Conservation (phyloP, 148 eudicot genomes). For the Chenopodium berlandieri region DNA sequence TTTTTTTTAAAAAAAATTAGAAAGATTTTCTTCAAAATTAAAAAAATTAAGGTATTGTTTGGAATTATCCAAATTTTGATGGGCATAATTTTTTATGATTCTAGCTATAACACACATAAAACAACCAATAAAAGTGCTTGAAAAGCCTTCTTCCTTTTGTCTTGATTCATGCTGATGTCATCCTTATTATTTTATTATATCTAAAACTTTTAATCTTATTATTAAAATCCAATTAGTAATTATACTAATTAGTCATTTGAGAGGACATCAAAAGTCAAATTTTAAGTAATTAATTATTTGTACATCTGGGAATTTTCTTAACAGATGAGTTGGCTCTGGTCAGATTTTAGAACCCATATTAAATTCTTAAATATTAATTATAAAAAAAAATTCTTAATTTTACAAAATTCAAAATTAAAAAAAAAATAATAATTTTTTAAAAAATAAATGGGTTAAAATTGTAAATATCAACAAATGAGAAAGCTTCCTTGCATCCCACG, state of each 20-base stretch:
- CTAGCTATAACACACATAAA: conserved; percentile 11
- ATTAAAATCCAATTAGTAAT: background rate
- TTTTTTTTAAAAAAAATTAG: background rate
- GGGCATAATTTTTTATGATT: conserved; percentile 24
- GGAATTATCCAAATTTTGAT: conserved; percentile 32
- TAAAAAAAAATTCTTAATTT: background rate
- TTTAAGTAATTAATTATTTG: conserved; percentile 14
- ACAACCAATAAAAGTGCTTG: conserved; percentile 36
- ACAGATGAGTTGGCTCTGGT: conserved; percentile 26
- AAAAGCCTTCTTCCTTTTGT: conserved; percentile 36
- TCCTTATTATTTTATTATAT: conserved; percentile 7
- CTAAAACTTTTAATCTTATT: conserved; percentile 8
- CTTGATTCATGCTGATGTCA: conserved; percentile 27
- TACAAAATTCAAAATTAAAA: background rate
- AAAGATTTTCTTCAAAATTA: background rate
- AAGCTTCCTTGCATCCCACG: conserved; percentile 35
- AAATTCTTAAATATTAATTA: background rate
- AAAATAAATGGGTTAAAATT: conserved; percentile 13
- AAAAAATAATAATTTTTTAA: background rate
- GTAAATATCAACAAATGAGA: background rate
- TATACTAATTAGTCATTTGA: background rate
- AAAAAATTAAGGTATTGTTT: conserved; percentile 16
- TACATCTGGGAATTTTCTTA: conserved; percentile 24
- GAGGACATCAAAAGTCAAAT: conserved; percentile 29
- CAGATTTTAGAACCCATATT: conserved; percentile 21